Evolutionary conservation across 306 rosid genomes (phyloP).

Genomic region (Trifolium fragiferum): DNA sequence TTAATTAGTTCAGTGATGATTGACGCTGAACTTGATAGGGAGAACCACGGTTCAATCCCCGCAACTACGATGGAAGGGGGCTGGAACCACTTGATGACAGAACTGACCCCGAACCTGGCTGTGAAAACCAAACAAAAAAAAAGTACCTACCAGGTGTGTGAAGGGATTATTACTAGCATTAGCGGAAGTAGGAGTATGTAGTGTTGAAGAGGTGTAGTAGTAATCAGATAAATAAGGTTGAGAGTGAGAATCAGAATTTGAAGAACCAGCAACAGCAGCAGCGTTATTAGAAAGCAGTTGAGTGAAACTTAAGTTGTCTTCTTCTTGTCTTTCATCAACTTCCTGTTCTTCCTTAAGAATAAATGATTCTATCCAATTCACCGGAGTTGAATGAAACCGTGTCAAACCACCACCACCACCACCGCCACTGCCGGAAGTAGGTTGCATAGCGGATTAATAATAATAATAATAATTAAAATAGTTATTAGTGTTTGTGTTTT

Average conservation of each 20-base stretch:
- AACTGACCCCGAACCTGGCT: too few species aligned
- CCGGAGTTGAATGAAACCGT: conserved; percentile 81
- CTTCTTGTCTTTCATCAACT: conserved; percentile 41
- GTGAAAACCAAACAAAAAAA: too few species aligned
- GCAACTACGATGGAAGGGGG: too few species aligned
- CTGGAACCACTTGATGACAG: too few species aligned
- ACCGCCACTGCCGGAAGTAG: conserved; percentile 25
- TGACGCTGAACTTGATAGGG: too few species aligned
- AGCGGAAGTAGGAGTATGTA: not conserved
- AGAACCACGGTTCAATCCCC: too few species aligned
- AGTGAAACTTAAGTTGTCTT: conserved; percentile 59
- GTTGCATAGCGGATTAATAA: conserved; percentile 60
- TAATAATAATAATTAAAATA: not conserved
- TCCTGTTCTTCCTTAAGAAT: conserved; percentile 66
- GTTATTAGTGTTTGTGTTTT: not conserved
- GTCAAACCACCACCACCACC: conserved; percentile 48
- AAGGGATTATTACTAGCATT: not conserved
- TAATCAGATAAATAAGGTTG: conserved; percentile 48
- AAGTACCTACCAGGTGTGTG: too few species aligned
- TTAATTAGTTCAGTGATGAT: too few species aligned
- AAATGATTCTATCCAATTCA: conserved; percentile 80
- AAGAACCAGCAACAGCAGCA: not conserved
- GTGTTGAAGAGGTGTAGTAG: conserved; percentile 25
- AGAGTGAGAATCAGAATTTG: conserved; percentile 44
- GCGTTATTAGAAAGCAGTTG: conserved; percentile 58